Evolutionary conservation across 345 rosid species (phyloP).

Genomic region (Syzygium aqueum): DNA sequence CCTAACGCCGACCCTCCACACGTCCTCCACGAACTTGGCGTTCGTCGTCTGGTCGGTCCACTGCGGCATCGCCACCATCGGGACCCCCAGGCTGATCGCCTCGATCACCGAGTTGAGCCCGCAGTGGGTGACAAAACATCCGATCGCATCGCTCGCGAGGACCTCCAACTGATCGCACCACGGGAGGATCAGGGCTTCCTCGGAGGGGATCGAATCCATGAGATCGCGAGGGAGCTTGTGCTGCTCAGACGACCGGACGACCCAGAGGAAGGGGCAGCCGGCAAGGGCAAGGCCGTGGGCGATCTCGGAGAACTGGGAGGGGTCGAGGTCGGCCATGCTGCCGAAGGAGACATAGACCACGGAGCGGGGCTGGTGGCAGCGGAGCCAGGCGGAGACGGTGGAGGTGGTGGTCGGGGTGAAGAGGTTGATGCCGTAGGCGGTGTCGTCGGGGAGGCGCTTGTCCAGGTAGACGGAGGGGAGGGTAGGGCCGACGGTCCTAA

Average conservation of each 20-base stretch:
- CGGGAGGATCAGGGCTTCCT: constrained; percentile 13
- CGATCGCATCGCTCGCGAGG: constrained; percentile 4
- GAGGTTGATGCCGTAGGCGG: constrained; percentile 14
- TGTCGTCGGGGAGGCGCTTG: constrained; percentile 12
- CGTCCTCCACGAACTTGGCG: constrained; percentile 25
- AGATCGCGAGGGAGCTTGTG: constrained; percentile 16
- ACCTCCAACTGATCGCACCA: constrained; percentile 26
- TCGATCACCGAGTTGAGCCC: constrained; percentile 34
- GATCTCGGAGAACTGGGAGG: constrained; percentile 16
- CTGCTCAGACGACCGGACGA: constrained; percentile 14
- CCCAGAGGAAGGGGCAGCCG: constrained; percentile 20
- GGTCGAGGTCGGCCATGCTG: constrained; percentile 4
- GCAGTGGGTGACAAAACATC: constrained; percentile 42
- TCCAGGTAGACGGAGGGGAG: constrained; percentile 28
- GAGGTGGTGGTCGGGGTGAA: constrained; percentile 1
- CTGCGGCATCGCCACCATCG: constrained; percentile 33
- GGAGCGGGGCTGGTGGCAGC: constrained; percentile 5
- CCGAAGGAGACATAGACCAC: constrained; percentile 30
- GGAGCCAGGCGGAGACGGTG: constrained; percentile 16
- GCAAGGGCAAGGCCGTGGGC: constrained; percentile 6
- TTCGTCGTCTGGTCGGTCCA: constrained; percentile 40
- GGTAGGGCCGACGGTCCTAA: constrained; percentile 23
- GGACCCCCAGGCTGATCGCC: constrained; percentile 39
- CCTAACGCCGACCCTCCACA: constrained; percentile 28
- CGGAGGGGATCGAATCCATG: background rate